A percentile compares a stretch with the other conserved stretches of the same genome.
Evolutionary conservation across 2,329 filamentous ascomycete genomes (phyloP).

Genomic region (Aureobasidium zeae): DNA sequence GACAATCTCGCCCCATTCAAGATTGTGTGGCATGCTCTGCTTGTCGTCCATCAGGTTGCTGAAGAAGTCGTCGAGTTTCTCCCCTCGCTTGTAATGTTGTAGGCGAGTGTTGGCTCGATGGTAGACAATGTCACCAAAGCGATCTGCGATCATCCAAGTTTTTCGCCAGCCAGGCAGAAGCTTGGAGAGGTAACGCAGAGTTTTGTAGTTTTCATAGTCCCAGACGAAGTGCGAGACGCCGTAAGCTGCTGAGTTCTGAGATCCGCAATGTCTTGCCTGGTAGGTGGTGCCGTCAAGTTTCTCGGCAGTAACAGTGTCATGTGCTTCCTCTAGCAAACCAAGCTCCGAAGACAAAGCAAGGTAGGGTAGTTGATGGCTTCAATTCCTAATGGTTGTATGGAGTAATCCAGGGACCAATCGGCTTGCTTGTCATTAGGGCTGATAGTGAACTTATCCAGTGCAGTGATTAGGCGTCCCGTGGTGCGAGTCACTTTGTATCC

Average conservation of each 20-base stretch:
- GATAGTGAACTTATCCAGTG: constrained; percentile 27
- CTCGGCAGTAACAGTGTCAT: no score
- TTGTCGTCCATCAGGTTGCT: constrained; percentile 46
- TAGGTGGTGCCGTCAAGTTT: constrained; percentile 38
- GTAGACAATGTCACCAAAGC: constrained; percentile 40
- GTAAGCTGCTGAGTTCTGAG: constrained; percentile 42
- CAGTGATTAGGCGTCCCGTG: constrained; percentile 26
- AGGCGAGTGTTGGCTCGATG: constrained; percentile 38
- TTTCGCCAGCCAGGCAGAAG: constrained; percentile 38
- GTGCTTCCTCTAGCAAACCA: constrained; percentile 42
- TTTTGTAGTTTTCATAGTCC: constrained; percentile 43
- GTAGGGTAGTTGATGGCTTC: constrained; percentile 33
- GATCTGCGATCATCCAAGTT: constrained; percentile 33
- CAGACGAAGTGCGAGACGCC: constrained; percentile 45
- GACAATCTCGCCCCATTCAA: constrained; percentile 51
- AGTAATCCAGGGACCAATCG: no score
- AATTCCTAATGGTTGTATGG: no score
- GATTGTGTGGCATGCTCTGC: constrained; percentile 35
- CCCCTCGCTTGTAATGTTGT: constrained; percentile 40
- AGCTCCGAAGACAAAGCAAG: no score
- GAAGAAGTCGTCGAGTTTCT: constrained; percentile 53
- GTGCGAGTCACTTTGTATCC: constrained; percentile 35
- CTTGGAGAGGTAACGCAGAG: constrained; percentile 40
- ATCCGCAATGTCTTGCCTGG: constrained; percentile 41
- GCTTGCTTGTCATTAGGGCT: no score